Evolutionary conservation across 73 alveolate species (phyloP).

Genomic region (Paraurostyla sp.): DNA sequence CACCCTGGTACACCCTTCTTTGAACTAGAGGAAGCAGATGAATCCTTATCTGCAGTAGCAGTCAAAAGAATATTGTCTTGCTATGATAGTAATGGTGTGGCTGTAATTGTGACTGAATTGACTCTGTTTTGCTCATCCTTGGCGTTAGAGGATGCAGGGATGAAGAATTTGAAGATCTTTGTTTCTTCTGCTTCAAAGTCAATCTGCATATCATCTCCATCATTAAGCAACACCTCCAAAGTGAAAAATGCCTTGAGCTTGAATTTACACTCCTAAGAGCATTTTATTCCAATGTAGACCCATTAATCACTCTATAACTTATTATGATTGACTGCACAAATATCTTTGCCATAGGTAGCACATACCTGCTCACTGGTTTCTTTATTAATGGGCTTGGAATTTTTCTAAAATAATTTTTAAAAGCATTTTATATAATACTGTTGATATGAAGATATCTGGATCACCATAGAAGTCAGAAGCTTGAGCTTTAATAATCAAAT

Average conservation of each 20-base stretch:
- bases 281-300: conserved; percentile 40
- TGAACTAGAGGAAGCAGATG: background rate
- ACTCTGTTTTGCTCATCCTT: conserved; percentile 31
- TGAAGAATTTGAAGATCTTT: conserved; percentile 17
- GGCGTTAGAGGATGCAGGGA: conserved; percentile 28
- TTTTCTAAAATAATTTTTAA: background rate
- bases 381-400: conserved; percentile 31
- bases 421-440: background rate
- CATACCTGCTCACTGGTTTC: conserved; percentile 9
- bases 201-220: background rate
- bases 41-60: conserved; percentile 38
- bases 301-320: background rate
- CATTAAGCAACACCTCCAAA: background rate
- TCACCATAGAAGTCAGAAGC: conserved; percentile 11
- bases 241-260: background rate
- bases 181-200: conserved; percentile 39
- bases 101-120: conserved; percentile 29
- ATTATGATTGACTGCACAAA: conserved; percentile 13
- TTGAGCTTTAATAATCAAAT: conserved; percentile 1
- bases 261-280: conserved; percentile 14
- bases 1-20: conserved; percentile 58
- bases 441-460: conserved; percentile 31
- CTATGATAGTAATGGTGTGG: background rate
- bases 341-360: conserved; percentile 7
- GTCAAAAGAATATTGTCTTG: conserved; percentile 33